Base-by-base conservation (phyloP, 108 stramenopile species). In the Pseudonitzschia multistriata region DNA sequence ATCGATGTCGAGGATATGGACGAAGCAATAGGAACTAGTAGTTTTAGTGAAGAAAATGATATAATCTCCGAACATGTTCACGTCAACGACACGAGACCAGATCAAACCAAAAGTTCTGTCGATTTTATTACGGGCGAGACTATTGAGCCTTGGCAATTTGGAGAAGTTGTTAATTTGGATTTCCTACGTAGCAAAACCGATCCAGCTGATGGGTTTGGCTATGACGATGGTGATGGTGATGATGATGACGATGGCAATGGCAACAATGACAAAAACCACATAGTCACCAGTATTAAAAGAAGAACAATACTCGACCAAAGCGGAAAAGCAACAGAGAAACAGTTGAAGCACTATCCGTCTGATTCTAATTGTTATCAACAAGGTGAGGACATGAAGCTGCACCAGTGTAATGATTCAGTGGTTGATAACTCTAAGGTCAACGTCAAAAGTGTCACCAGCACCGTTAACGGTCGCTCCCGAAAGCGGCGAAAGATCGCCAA, bases 31-130 rank as follows among this genome's bases (percentile, higher is more conserved):
- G 42, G 54, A 49, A n/a, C n/a, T 45, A 75, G 75, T 28, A 70
- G 45, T 34, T 73, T 62, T 37, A 76, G 78, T 0, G 85, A 82
- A 19, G 81, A 83, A n/a, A 49, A 76, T n/a, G 79, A 73, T 3
- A 45, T 21, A 7, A 48, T 66, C 33, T 36, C 7, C 4, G 50
- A 35, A 28, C 37, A n/a, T 3, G 10, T 3, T 10, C 49, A 68
- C 57, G 48, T 33, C 27, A 48, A 31, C 19, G 45, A 54, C 3
- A 21, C 3, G 3, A 21, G 21, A 45, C 54, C 53, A 25, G 65
- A 79, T 19, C 33, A 25, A 14, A 56, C 25, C 11, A 53, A 35
- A 19, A 78, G 59, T 27, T 56, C 24, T 14, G 31, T 15, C 15
- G 50, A 60, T 49, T 37, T 56, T 28, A 57, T 39, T 35, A 36